A percentile compares a stretch with the other conserved stretches of the same genome.
Evolutionary conservation across 257 asterid species (phyloP).

Genomic region (Cynanchum wilfordii): DNA sequence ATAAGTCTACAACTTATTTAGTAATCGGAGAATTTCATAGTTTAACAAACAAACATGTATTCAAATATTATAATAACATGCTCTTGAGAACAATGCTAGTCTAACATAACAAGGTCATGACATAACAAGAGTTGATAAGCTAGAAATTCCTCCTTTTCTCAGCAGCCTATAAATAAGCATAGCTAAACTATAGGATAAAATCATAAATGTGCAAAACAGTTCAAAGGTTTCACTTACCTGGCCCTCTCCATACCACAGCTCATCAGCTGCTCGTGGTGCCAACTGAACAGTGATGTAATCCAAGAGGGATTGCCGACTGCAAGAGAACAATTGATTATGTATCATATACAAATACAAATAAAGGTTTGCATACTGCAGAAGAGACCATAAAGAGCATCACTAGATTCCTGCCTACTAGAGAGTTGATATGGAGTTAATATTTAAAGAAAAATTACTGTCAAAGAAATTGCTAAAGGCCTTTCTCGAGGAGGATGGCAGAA

Average conservation of each 20-base stretch:
- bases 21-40: neutral
- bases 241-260: slow-evolving; percentile 72
- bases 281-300: slow-evolving; percentile 91
- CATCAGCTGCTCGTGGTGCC: slow-evolving; percentile 99
- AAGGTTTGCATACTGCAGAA: neutral
- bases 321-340: slow-evolving; percentile 14
- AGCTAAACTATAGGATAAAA: neutral
- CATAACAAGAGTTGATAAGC: neutral
- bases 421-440: neutral
- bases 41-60: neutral
- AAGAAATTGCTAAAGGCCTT: neutral
- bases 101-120: neutral
- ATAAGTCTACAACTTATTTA: neutral
- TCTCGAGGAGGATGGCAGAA: neutral
- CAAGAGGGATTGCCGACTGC: slow-evolving; percentile 91
- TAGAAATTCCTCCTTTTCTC: neutral
- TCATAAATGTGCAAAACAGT: slow-evolving; percentile 4
- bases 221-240: slow-evolving; percentile 46
- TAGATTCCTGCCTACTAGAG: neutral
- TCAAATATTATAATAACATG: neutral
- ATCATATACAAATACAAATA: neutral
- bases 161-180: neutral
- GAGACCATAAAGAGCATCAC: neutral
- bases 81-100: neutral
- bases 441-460: neutral